These are phyloP conservation scores for Trifolium subterraneum DNA, from an alignment of 306 rosid genomes.

Conservation along the genomic window DNA sequence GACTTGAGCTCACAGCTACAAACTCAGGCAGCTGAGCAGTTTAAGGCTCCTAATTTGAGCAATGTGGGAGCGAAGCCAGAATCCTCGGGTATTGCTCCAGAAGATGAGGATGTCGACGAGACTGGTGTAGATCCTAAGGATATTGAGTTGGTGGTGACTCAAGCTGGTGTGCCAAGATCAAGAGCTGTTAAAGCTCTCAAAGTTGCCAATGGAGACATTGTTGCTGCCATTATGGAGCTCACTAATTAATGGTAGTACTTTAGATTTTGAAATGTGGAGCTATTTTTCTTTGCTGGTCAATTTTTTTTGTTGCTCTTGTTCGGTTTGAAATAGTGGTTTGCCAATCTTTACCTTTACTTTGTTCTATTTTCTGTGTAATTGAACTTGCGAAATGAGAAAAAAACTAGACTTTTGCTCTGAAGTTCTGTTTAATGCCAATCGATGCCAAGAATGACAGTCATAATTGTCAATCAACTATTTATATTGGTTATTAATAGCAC, in stretches of 20 bases:
- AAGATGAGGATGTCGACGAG: slow-evolving; percentile 85
- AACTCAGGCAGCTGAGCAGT: slow-evolving; percentile 94
- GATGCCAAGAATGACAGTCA: slow-evolving; percentile 27
- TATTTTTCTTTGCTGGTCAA: slow-evolving; percentile 29
- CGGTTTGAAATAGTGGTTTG: slow-evolving; percentile 38
- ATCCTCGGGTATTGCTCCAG: slow-evolving; percentile 63
- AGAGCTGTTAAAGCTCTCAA: slow-evolving; percentile 84
- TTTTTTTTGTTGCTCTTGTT: slow-evolving; percentile 37
- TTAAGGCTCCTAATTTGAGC: slow-evolving; percentile 76
- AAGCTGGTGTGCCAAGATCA: slow-evolving; percentile 83
- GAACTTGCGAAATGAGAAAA: slow-evolving; percentile 23
- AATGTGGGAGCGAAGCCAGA: slow-evolving; percentile 70
- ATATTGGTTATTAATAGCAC: slow-evolving; percentile 1
- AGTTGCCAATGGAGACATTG: slow-evolving; percentile 76
- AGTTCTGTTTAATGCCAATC: slow-evolving; percentile 28
- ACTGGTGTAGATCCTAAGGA: slow-evolving; percentile 85
- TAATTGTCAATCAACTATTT: not conserved
- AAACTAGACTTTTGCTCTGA: slow-evolving; percentile 15
- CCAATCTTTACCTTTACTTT: slow-evolving; percentile 23
- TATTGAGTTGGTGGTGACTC: slow-evolving; percentile 90
- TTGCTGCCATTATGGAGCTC: slow-evolving; percentile 91
- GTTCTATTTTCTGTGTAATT: slow-evolving; percentile 32
- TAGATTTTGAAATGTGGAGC: slow-evolving; percentile 35
- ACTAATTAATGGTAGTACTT: slow-evolving; percentile 57
- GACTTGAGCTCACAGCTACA: slow-evolving; percentile 90